Conservation (phyloP, 164 flowering plant species). For the Macadamia tetraphylla region DNA sequence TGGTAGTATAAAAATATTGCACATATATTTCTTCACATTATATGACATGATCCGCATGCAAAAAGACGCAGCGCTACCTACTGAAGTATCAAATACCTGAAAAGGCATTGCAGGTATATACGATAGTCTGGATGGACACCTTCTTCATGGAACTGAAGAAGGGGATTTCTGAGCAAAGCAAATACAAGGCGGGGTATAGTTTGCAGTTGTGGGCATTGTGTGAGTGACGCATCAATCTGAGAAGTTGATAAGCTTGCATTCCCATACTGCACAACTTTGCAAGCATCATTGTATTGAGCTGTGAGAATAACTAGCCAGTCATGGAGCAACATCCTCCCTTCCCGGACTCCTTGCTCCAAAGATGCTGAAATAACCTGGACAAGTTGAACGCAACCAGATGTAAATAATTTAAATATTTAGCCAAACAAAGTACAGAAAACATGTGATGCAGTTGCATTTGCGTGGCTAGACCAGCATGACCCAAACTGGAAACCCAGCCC, state of each 20-base stretch:
- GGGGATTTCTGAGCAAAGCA: constrained; percentile 87
- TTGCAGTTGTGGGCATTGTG: constrained; percentile 87
- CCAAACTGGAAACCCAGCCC: no score
- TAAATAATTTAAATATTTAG: no score
- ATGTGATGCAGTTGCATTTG: no score
- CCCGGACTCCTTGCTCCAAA: constrained; percentile 89
- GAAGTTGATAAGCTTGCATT: constrained; percentile 44
- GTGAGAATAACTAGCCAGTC: constrained; percentile 99
- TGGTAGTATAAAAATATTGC: background rate
- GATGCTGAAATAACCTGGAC: constrained; percentile 86
- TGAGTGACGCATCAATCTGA: constrained; percentile 70
- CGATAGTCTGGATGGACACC: constrained; percentile 98
- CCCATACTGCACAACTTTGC: constrained; percentile 46
- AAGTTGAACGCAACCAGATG: no score
- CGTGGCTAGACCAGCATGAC: no score
- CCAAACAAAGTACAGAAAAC: no score
- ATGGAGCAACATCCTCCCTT: constrained; percentile 87
- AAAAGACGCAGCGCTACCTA: background rate
- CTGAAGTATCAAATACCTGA: constrained; percentile 49
- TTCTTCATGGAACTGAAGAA: constrained; percentile 96
- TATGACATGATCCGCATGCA: background rate
- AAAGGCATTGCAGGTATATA: constrained; percentile 91
- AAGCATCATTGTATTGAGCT: constrained; percentile 93
- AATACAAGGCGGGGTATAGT: constrained; percentile 82
- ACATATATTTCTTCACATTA: background rate